Evolutionary conservation across 768 basidiomycete species (phyloP), one percentile per base, ranked within the genome.

Genomic region (Agaricus sinodeliciosus): DNA sequence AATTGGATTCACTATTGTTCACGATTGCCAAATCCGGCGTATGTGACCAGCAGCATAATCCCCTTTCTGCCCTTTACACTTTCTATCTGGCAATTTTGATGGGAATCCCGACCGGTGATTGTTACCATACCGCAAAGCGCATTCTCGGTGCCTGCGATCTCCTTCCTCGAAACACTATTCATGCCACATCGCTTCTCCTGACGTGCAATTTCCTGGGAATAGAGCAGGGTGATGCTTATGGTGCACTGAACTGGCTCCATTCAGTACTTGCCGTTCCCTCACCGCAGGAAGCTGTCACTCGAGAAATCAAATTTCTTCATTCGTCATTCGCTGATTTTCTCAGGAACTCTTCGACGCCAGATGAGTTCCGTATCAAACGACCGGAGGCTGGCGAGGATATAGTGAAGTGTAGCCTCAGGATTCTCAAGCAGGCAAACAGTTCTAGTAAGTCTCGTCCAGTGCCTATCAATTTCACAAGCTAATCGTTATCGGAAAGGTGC

Each of bases 141-240:
- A 39, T 53, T 27, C 51, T 53, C 4, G 44, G 51, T 4, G 41
- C 39, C 15, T 39, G 27, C 31, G 39, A 31, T 4, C 44, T 53
- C 6, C 45, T 47, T 46, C 40, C 37, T 1, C 39, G 44, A 13
- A 41, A 47, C 31, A 40, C 51, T 4, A 16, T 34, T 3, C 26
- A 40, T 18, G 16, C 45, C 11, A 40, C 45, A 19, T 16, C 45
- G 2, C 40, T 53, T 25, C 12, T 40, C 13, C 39, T 47, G n/a
- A 47, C 39, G 16, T 53, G 51, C 16, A 53, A 53, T n/a, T 34
- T 52, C 28, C 26, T 53, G 39, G 51, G 44, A 7, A 26, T 47
- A 11, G 9, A 18, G n/a, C 51, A 53, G 39, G 2, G 39, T 22
- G 27, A 31, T 7, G 51, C 45, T 16, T 42, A 47, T n/a, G 13